Conservation (phyloP, 129 eudicot species). For the Chrysanthemum lavandulifolium region DNA sequence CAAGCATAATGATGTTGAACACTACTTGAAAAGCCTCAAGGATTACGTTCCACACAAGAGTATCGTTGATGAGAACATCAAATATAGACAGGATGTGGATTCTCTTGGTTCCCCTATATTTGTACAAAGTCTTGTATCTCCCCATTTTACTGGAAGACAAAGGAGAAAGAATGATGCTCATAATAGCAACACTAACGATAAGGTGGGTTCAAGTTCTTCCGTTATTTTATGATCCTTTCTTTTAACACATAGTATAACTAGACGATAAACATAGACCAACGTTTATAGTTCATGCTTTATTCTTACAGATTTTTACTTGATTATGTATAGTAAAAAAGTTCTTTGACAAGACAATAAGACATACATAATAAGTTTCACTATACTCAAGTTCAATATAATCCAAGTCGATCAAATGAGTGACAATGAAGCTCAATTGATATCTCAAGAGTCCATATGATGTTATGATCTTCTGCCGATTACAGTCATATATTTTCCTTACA, state of each 20-base stretch:
- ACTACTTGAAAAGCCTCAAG: not conserved
- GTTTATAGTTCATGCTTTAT: too few relatives aligned
- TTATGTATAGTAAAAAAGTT: not conserved
- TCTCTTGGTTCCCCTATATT: not conserved
- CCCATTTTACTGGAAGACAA: not conserved
- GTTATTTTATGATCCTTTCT: not conserved
- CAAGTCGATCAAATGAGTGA: not conserved
- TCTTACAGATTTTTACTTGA: too few relatives aligned
- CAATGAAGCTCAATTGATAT: too few relatives aligned
- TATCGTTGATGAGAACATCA: not conserved
- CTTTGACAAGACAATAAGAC: not conserved
- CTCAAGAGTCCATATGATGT: too few relatives aligned
- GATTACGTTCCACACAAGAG: not conserved
- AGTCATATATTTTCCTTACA: not conserved
- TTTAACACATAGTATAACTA: not conserved
- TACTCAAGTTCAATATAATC: not conserved
- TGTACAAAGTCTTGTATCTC: not conserved
- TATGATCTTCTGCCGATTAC: too few relatives aligned
- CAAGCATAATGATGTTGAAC: not conserved
- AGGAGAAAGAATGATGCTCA: not conserved
- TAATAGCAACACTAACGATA: not conserved
- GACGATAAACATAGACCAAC: too few relatives aligned
- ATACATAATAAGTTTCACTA: not conserved
- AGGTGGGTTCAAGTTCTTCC: not conserved
- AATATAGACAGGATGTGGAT: not conserved